Conservation (phyloP, 192 early-diverging fungal species). For the Ambispora gerdemannii region DNA sequence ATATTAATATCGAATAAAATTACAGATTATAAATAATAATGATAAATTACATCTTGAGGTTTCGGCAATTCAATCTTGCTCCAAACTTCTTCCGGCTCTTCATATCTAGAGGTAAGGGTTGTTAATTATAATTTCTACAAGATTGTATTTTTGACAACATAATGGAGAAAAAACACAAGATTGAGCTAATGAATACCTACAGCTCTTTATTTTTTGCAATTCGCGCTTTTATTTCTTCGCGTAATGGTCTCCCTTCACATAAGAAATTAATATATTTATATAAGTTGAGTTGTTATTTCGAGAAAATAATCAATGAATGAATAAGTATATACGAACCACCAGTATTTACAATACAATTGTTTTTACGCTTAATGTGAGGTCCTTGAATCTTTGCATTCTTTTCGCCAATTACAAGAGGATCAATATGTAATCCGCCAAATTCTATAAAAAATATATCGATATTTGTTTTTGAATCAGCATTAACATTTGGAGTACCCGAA, state of each 20-base stretch:
- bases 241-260: slow-evolving; percentile 62
- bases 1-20: slow-evolving; percentile 31
- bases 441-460: slow-evolving; percentile 45
- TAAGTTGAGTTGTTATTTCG: not conserved
- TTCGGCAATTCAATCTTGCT: slow-evolving; percentile 65
- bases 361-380: slow-evolving; percentile 82
- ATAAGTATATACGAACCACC: slow-evolving; percentile 53
- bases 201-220: slow-evolving; percentile 70
- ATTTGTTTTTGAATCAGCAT: not conserved
- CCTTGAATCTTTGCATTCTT: slow-evolving; percentile 83
- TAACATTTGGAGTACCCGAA: too few relatives aligned
- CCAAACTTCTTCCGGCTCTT: slow-evolving; percentile 70
- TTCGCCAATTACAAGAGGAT: slow-evolving; percentile 80
- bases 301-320: slow-evolving; percentile 4
- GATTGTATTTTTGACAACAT: not conserved
- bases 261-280: too few relatives aligned
- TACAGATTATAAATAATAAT: slow-evolving; percentile 4
- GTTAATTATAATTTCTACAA: not conserved
- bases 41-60: slow-evolving; percentile 59
- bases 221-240: slow-evolving; percentile 71
- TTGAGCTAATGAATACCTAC: slow-evolving; percentile 41
- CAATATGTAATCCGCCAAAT: slow-evolving; percentile 90
- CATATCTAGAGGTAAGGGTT: slow-evolving; percentile 49
- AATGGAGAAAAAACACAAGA: not conserved
- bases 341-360: slow-evolving; percentile 91